A percentile compares a stretch with the other conserved stretches of the same genome.
phyloP scores from a whole-genome alignment of 2,329 filamentous ascomycete species.

The Achaetomium macrosporum region DNA sequence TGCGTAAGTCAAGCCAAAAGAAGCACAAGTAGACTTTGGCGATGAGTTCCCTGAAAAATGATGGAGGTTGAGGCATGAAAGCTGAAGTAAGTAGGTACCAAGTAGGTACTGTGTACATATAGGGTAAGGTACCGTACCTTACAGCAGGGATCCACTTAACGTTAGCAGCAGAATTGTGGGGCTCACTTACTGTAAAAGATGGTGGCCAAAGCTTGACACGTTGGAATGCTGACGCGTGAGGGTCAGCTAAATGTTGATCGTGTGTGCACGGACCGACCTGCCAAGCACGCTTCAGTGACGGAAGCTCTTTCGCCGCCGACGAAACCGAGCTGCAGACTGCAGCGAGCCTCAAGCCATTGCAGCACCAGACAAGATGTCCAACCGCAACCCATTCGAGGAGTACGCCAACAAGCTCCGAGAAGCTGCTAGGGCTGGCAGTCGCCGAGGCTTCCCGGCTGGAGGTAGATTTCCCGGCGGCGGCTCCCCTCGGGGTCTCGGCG shows the following conservation, averaged over 20 bases:
- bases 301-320: constrained; percentile 16
- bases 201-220: no score
- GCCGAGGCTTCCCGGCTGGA: constrained; percentile 29
- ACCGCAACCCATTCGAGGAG: constrained; percentile 41
- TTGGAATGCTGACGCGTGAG: no score
- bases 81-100: no score
- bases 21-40: not conserved
- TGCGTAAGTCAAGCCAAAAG: not conserved
- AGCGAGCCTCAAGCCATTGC: constrained; percentile 8
- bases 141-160: no score
- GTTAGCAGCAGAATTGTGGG: no score
- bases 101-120: no score
- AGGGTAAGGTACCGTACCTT: no score
- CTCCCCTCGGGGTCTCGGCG: constrained; percentile 37
- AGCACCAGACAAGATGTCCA: constrained; percentile 28
- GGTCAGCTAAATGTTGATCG: no score
- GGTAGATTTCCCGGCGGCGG: constrained; percentile 38
- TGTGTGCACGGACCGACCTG: no score
- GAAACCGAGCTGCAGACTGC: constrained; percentile 15
- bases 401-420: constrained; percentile 46
- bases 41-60: not conserved
- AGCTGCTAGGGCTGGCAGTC: constrained; percentile 39
- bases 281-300: not conserved
- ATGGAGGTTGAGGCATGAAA: not conserved
- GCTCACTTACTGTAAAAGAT: no score